Percentiles rank a stretch among this genome's conserved stretches.
phyloP scores from a whole-genome alignment of 306 rosid genomes.

The Cicer arietinum region DNA sequence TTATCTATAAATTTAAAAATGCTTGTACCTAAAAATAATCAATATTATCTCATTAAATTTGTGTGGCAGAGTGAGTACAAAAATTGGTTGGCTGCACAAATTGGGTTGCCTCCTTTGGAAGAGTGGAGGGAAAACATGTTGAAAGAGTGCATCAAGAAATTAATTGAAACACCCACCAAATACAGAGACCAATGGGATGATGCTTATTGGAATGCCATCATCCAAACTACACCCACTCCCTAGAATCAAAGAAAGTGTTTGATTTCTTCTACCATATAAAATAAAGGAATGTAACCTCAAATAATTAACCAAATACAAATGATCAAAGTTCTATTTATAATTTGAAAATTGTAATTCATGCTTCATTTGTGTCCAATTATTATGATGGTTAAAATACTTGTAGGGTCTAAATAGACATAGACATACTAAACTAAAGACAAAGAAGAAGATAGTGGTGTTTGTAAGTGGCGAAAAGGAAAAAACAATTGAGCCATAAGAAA shows the following conservation, averaged over 20 bases:
- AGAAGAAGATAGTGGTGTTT: no score
- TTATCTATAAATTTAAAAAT: no score
- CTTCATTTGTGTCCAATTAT: no score
- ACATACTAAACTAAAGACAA: no score
- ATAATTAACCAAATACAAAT: neutral
- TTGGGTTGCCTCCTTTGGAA: conserved; percentile 34
- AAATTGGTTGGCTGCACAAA: conserved; percentile 39
- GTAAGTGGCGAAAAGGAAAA: no score
- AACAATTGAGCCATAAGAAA: no score
- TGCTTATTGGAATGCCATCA: conserved; percentile 40
- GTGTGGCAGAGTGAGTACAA: conserved; percentile 13
- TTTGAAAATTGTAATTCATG: neutral
- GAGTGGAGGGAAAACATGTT: conserved; percentile 35
- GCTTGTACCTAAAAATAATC: neutral
- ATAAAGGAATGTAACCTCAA: neutral
- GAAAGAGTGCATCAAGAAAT: conserved; percentile 22
- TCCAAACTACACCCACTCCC: conserved; percentile 6
- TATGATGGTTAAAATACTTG: no score
- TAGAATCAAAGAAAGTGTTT: neutral
- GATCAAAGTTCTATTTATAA: neutral
- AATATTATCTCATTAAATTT: neutral
- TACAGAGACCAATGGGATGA: conserved; percentile 41
- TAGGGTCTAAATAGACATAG: no score
- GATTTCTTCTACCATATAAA: neutral
- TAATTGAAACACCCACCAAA: neutral